These are phyloP conservation scores for Talaromyces sp. DNA, from an alignment of 2,329 filamentous ascomycete species.

Conservation along the genomic window DNA sequence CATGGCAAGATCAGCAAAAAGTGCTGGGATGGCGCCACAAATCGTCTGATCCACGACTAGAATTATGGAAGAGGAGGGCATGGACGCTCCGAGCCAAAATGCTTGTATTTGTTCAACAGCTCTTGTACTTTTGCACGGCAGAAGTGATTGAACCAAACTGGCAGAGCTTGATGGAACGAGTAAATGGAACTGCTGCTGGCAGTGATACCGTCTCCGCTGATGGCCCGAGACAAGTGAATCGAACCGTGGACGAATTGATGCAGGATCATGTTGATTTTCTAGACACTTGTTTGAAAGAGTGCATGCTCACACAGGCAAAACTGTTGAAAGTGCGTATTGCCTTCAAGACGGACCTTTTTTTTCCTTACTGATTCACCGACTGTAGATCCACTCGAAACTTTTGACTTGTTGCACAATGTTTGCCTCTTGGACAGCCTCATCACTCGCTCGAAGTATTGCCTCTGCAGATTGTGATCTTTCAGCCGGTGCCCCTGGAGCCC, in stretches of 20 bases:
- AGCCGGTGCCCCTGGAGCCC: slow-evolving; percentile 23
- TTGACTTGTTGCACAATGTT: slow-evolving; percentile 96
- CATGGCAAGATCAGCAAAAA: slow-evolving; percentile 87
- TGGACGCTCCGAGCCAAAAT: slow-evolving; percentile 91
- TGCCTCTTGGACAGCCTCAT: slow-evolving; percentile 74
- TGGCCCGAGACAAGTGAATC: slow-evolving; percentile 47
- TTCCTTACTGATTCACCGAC: not conserved
- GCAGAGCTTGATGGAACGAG: slow-evolving; percentile 83
- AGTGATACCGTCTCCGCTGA: slow-evolving; percentile 30
- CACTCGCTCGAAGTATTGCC: slow-evolving; percentile 77
- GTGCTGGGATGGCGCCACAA: slow-evolving; percentile 76
- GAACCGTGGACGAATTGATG: slow-evolving; percentile 97
- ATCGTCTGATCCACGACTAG: slow-evolving; percentile 66
- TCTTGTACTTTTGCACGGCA: slow-evolving; percentile 92
- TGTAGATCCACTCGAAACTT: slow-evolving; percentile 90
- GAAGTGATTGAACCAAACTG: slow-evolving; percentile 98
- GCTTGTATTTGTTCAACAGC: slow-evolving; percentile 94
- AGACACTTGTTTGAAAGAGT: slow-evolving; percentile 96
- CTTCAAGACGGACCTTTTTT: no score
- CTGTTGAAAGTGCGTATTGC: slow-evolving; percentile 65
- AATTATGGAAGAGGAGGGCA: slow-evolving; percentile 87
- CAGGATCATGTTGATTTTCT: slow-evolving; percentile 98
- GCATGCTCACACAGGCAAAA: slow-evolving; percentile 97
- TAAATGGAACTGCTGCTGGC: slow-evolving; percentile 54
- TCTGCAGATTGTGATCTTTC: slow-evolving; percentile 73